Evolutionary conservation across 2,329 filamentous ascomycete genomes (phyloP).

Genomic region (Sarocladium kiliense): DNA sequence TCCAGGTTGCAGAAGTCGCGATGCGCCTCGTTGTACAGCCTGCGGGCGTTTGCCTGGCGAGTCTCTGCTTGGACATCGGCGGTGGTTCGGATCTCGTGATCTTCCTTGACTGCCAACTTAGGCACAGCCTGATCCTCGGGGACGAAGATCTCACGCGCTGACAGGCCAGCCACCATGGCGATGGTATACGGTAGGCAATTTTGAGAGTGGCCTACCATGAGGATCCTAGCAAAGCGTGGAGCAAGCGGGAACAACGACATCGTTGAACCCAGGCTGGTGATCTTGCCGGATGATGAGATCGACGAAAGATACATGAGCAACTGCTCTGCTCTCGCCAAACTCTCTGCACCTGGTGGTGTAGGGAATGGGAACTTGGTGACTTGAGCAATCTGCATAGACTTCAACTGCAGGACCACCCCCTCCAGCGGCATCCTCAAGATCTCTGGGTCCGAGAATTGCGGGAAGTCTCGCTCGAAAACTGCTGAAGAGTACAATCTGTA

Average conservation of each 20-base stretch:
- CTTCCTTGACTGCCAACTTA: constrained; percentile 38
- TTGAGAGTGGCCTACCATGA: constrained; percentile 81
- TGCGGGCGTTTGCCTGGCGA: constrained; percentile 57
- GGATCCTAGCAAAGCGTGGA: constrained; percentile 84
- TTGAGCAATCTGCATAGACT: constrained; percentile 86
- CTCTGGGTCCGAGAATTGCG: constrained; percentile 81
- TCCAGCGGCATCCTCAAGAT: constrained; percentile 89
- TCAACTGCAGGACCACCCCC: constrained; percentile 86
- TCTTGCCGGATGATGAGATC: constrained; percentile 62
- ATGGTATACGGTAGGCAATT: constrained; percentile 81
- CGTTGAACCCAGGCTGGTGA: constrained; percentile 74
- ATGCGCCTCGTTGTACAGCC: constrained; percentile 64
- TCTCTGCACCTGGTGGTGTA: constrained; percentile 74
- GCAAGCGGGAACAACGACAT: constrained; percentile 87
- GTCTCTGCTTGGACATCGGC: constrained; percentile 69
- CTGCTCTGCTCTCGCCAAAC: constrained; percentile 77
- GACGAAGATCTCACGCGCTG: constrained; percentile 82
- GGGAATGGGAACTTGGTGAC: constrained; percentile 96
- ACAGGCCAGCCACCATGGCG: constrained; percentile 81
- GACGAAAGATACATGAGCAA: constrained; percentile 82
- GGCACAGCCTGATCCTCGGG: constrained; percentile 74
- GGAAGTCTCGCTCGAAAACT: constrained; percentile 85
- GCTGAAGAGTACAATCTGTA: constrained; percentile 93
- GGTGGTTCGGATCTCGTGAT: constrained; percentile 51
- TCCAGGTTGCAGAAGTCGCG: constrained; percentile 76